These are phyloP conservation scores for Thelephora ganbajun DNA, from an alignment of 768 basidiomycete species.

Conservation along the genomic window DNA sequence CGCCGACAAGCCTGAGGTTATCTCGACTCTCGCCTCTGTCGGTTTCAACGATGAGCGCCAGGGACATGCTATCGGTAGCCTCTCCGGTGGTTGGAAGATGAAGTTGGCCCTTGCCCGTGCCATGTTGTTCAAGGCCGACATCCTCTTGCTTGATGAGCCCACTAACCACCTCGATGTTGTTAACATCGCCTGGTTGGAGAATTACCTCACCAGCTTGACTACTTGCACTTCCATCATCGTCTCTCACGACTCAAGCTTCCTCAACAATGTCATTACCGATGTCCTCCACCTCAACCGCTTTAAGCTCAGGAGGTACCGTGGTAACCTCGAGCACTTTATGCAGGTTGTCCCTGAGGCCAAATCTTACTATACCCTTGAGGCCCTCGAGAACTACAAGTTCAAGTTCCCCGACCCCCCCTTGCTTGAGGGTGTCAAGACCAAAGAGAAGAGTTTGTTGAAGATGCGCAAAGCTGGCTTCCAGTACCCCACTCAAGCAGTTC, in stretches of 20 bases:
- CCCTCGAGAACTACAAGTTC: constrained; percentile 95
- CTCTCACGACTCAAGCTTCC: constrained; percentile 94
- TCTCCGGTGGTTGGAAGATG: constrained; percentile 99
- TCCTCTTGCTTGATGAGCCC: constrained; percentile 90
- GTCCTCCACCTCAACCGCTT: constrained; percentile 97
- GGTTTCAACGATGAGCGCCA: constrained; percentile 88
- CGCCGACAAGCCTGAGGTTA: constrained; percentile 51
- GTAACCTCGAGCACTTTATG: constrained; percentile 92
- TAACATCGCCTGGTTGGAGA: constrained; percentile 96
- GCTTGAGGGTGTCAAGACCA: constrained; percentile 99
- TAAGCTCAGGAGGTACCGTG: constrained; percentile 91
- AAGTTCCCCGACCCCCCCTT: constrained; percentile 95
- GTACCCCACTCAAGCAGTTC: constrained; percentile 74
- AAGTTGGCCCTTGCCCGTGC: constrained; percentile 95
- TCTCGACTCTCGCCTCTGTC: constrained; percentile 76
- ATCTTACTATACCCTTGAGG: constrained; percentile 94
- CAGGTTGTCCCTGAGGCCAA: constrained; percentile 92
- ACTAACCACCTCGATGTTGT: constrained; percentile 96
- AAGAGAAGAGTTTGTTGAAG: constrained; percentile 93
- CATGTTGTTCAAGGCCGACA: constrained; percentile 97
- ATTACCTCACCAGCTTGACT: constrained; percentile 76
- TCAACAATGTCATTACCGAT: constrained; percentile 97
- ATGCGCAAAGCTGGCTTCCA: constrained; percentile 98
- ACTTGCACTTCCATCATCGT: constrained; percentile 96
- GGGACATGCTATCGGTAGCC: constrained; percentile 67